These are phyloP conservation scores for Elaeagnus macrophylla DNA, from an alignment of 306 rosid genomes.

Conservation along the genomic window DNA sequence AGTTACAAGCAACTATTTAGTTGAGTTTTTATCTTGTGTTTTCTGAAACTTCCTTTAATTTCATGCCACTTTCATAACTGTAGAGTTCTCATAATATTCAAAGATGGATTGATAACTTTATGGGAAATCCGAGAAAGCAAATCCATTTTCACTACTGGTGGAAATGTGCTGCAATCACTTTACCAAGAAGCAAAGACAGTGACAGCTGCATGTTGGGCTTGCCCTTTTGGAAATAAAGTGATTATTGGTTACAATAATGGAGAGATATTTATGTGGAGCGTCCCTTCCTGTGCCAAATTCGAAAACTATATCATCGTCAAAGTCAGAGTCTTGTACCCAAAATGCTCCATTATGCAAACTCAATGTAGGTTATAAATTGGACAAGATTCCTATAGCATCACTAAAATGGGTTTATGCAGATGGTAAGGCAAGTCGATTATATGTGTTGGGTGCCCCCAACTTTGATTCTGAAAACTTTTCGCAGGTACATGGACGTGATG, in stretches of 20 bases:
- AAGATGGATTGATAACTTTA: slow-evolving; percentile 49
- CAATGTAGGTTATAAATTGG: slow-evolving; percentile 76
- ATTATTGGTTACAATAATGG: slow-evolving; percentile 83
- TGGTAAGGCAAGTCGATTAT: slow-evolving; percentile 68
- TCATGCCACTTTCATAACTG: slow-evolving; percentile 18
- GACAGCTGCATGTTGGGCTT: slow-evolving; percentile 84
- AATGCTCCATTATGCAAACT: slow-evolving; percentile 56
- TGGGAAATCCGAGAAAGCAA: slow-evolving; percentile 74
- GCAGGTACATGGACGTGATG: slow-evolving; percentile 43
- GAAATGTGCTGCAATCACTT: slow-evolving; percentile 33
- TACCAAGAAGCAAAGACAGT: slow-evolving; percentile 61
- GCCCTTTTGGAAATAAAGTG: slow-evolving; percentile 73
- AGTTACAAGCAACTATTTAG: background rate
- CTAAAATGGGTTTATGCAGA: slow-evolving; percentile 68
- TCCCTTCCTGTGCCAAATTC: slow-evolving; percentile 37
- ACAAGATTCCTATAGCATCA: slow-evolving; percentile 53
- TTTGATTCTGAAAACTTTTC: slow-evolving; percentile 38
- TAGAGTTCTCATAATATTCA: slow-evolving; percentile 62
- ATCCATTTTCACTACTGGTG: slow-evolving; percentile 51
- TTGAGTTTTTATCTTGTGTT: slow-evolving; percentile 3
- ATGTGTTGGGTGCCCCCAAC: slow-evolving; percentile 60
- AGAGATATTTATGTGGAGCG: slow-evolving; percentile 69
- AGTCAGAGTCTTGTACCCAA: slow-evolving; percentile 27
- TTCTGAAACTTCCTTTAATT: slow-evolving; percentile 2
- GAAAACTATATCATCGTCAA: slow-evolving; percentile 27